phyloP scores from a whole-genome alignment of 495 filamentous ascomycete species.

The Gamarada debralockiae region DNA sequence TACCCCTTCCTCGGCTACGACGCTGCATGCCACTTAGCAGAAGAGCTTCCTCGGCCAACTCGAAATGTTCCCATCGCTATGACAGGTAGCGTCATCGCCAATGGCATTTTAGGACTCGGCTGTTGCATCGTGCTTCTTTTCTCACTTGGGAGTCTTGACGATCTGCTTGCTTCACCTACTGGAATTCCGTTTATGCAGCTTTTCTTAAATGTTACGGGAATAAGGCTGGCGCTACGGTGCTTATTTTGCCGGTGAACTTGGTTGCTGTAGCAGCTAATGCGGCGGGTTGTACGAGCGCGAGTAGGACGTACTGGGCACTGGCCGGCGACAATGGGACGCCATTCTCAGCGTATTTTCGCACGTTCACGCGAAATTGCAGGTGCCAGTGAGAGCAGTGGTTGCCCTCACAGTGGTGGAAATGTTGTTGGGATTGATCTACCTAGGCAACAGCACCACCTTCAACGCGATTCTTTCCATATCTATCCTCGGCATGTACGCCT shows the following conservation, averaged over 20 bases:
- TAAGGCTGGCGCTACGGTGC: slow-evolving; percentile 27
- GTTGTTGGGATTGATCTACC: slow-evolving; percentile 20
- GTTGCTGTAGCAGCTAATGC: slow-evolving; percentile 29
- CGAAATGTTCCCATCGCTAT: no score
- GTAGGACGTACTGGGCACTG: slow-evolving; percentile 52
- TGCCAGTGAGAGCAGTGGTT: slow-evolving; percentile 18
- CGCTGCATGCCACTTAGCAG: no score
- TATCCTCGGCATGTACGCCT: slow-evolving; percentile 36
- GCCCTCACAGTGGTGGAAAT: slow-evolving; percentile 16
- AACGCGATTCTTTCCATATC: slow-evolving; percentile 43
- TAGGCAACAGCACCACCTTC: slow-evolving; percentile 37
- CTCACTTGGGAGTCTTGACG: slow-evolving; percentile 36
- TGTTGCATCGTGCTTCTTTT: no score
- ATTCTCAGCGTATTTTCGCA: slow-evolving; percentile 33
- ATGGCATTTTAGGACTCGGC: no score
- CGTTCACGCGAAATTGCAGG: slow-evolving; percentile 20
- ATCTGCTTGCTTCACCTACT: slow-evolving; percentile 32
- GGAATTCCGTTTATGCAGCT: slow-evolving; percentile 47
- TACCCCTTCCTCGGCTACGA: no score
- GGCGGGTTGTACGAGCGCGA: slow-evolving; percentile 40
- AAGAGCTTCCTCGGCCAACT: no score
- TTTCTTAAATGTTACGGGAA: slow-evolving; percentile 33
- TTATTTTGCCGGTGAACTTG: slow-evolving; percentile 33
- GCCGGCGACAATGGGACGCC: slow-evolving; percentile 46
- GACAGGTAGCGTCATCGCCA: no score